Conservation (phyloP, 805 yeast species). For the Priceomyces melissophilus region DNA sequence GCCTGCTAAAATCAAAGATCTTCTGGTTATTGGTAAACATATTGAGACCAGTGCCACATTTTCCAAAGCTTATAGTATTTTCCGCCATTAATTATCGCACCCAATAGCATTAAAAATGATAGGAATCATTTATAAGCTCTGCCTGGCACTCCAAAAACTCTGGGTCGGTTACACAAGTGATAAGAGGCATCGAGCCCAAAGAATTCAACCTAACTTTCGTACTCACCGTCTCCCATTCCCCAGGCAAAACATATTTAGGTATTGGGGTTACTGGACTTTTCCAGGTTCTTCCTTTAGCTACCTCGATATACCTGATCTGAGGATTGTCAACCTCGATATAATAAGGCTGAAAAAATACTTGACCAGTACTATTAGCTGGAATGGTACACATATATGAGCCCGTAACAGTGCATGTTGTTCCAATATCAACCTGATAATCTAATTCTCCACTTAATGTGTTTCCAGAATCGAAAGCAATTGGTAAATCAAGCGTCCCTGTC, state of each 20-base stretch:
- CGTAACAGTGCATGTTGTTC: conserved; percentile 8
- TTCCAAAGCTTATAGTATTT: no score
- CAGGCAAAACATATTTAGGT: conserved; percentile 4
- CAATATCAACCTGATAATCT: conserved; percentile 4
- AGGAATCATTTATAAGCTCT: conserved; percentile 2
- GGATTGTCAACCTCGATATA: conserved; percentile 10
- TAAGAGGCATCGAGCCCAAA: conserved; percentile 11
- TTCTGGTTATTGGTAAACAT: no score
- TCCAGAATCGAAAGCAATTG: conserved; percentile 6
- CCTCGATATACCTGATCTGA: conserved; percentile 9
- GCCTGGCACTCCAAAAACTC: conserved; percentile 3
- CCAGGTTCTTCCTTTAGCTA: conserved; percentile 7
- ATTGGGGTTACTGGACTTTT: conserved; percentile 2
- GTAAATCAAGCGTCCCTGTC: conserved; percentile 11
- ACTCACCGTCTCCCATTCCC: conserved; percentile 8
- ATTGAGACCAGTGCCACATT: no score
- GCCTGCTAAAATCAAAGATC: no score
- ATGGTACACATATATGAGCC: conserved; percentile 15
- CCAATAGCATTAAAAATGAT: background rate
- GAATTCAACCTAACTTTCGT: conserved; percentile 2
- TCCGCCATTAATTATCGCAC: no score
- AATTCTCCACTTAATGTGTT: background rate
- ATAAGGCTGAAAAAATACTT: conserved; percentile 17
- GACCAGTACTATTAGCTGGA: conserved; percentile 17
- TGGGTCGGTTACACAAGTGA: conserved; percentile 19